Evolutionary conservation across 139 green algal genomes (phyloP).

Genomic region (Tetraselmis striata): DNA sequence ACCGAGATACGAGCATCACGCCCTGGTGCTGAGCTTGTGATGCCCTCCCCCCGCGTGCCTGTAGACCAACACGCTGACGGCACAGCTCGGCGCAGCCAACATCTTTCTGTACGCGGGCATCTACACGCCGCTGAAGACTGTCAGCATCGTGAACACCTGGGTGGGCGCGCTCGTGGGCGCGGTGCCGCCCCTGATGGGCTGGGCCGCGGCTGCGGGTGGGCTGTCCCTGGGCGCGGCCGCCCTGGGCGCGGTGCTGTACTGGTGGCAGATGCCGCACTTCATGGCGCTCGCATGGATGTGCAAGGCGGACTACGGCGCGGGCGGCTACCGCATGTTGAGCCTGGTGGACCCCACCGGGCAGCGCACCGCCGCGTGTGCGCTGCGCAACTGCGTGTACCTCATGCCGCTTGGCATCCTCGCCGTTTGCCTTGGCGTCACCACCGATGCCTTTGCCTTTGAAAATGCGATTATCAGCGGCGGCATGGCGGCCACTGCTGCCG

Average conservation of each 20-base stretch:
- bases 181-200: constrained; percentile 97
- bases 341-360: constrained; percentile 71
- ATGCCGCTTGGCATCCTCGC: constrained; percentile 72
- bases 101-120: constrained; percentile 90
- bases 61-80: constrained; percentile 79
- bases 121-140: constrained; percentile 96
- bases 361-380: constrained; percentile 65
- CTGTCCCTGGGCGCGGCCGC: constrained; percentile 40
- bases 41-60: not conserved
- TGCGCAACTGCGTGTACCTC: constrained; percentile 86
- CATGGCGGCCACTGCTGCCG: constrained; percentile 55
- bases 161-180: constrained; percentile 94
- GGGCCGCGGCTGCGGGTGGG: constrained; percentile 65
- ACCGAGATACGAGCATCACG: not conserved
- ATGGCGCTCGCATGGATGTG: constrained; percentile 93
- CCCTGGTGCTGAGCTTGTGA: not conserved
- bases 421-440: constrained; percentile 54
- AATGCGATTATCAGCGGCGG: constrained; percentile 30
- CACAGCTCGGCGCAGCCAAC: constrained; percentile 82
- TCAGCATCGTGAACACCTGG: constrained; percentile 87
- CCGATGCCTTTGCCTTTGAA: constrained; percentile 72
- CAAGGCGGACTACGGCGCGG: constrained; percentile 78
- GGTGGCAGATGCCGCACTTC: constrained; percentile 99
- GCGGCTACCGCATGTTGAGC: constrained; percentile 87
- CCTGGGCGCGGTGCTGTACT: constrained; percentile 84